Evolutionary conservation across 495 filamentous ascomycete species (phyloP), one percentile per base, ranked within the genome.

Genomic region (Aspergillus conjunctus): DNA sequence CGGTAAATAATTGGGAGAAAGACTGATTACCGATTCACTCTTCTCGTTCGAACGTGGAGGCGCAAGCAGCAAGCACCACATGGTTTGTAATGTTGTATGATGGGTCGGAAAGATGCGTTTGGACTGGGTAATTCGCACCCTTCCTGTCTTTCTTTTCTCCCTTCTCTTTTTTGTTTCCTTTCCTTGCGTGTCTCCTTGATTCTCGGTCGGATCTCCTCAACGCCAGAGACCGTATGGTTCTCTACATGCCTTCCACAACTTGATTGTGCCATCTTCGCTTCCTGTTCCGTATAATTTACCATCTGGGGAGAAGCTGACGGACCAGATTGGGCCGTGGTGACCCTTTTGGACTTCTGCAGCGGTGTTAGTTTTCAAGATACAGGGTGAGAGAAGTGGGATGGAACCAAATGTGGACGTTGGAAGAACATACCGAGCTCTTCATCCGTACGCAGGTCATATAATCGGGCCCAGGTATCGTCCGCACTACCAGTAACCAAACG

Each of bases 271-370:
- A 71, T 98, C 94, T 68, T 98, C 94, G 44, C 92, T 97, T 26
- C 92, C 94, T 1, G 95, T 98, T 8, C 91, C 93, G 71, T 97
- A 98, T 12, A 98, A 75, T 71, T 93, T 97, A 30, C 92, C 92
- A 72, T 98, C 93, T 1, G 94, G 94, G 10, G 91, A 93, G 76
- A 98, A 98, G 55, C 86, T 87, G 54, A 95, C 84, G 18, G 90
- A 94, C 95, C 94, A 98, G 58, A 98, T 93, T 10, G 93, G 93
- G 12, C 95, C 94, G 70, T 98, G 94, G 69, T 98, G 95, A 20
- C 94, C 95, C 73, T 97, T 98, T 80, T 95, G 92, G 18, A 94
- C 87, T 66, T 98, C 93, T 82, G 54, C 49, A 32, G 8, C 70
- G 69, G 32, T 37, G 58, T 80, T 68, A 77, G 68, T 48, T 11